Evolutionary conservation across 768 basidiomycete species (phyloP), one percentile per base, ranked within the genome.

Genomic region (Mycena galericulata): DNA sequence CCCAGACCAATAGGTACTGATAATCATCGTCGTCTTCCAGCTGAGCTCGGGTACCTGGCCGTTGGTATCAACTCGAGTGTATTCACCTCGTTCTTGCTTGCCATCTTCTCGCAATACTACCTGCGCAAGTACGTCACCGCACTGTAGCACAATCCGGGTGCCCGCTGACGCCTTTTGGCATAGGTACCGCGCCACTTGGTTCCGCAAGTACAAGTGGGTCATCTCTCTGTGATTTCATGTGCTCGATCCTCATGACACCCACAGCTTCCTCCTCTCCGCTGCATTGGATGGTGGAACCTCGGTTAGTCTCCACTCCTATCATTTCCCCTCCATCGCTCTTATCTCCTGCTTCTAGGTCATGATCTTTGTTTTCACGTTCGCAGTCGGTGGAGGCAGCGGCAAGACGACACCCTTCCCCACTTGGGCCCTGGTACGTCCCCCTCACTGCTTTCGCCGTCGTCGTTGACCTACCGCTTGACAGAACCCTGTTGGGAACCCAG

Each of bases 51-150:
- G 2, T 51, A 32, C 74, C 74, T 84, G 38, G 74, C 79, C 34
- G 82, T 82, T 54, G 83, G 84, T 18, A 81, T 85, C 74, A 85
- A 85, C 78, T 82, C 76, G 14, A 72, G 68, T n/a, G 63, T 77
- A 65, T 69, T 60, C 32, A 47, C 67, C 0, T 54, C 71, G 68
- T 46, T 77, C 75, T 10, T 68, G 18, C 43, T 79, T 68, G 47
- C 81, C 10, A 73, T 82, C 54, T 34, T 75, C 27, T 83, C 79
- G 20, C 81, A 82, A 54, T 83, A 78, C 75, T 82, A 80, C 72
- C 62, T 82, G 14, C 76, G 82, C 57, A 80, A 79, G 22, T 72
- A 41, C 49, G 53, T 60, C 18, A 45, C 15, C 36, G 15, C 34
- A 1, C 3, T 11, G 40, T 34, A 15, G 17, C 45, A 6, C n/a